Conservation (phyloP, 1,284 basidiomycete species). For the Kwoniella shivajii region DNA sequence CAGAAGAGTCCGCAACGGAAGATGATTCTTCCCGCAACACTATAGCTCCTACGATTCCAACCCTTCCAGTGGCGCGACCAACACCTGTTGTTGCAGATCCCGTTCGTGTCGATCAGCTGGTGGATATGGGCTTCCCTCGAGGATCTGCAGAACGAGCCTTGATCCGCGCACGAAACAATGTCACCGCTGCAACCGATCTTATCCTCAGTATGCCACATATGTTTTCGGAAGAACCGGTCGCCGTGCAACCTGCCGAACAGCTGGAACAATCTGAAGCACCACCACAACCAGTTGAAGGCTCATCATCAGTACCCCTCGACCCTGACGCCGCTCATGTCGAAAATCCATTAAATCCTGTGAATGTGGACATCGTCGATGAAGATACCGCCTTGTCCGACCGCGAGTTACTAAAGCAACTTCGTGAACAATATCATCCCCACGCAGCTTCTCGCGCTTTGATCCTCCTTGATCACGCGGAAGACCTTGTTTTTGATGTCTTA, state of each 20-base stretch:
- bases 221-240: conserved; percentile 48
- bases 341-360: conserved; percentile 1
- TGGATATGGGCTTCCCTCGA: conserved; percentile 96
- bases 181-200: conserved; percentile 85
- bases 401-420: conserved; percentile 63
- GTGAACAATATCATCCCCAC: conserved; percentile 68
- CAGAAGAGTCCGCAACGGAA: conserved; percentile 62
- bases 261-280: neutral
- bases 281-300: neutral
- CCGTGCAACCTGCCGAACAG: neutral
- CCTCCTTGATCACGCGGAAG: conserved; percentile 82
- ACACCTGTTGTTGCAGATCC: conserved; percentile 64
- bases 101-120: conserved; percentile 74
- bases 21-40: neutral
- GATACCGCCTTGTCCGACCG: conserved; percentile 12
- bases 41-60: neutral
- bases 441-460: conserved; percentile 70
- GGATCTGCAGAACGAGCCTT: conserved; percentile 82
- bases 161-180: conserved; percentile 80
- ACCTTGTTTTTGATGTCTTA: conserved; percentile 86
- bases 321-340: neutral
- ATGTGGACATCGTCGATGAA: neutral
- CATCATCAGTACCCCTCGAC: neutral
- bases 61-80: conserved; percentile 48
- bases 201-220: conserved; percentile 81